A percentile compares a stretch with the other conserved stretches of the same genome.
These are phyloP conservation scores for Effrenium voratum DNA, from an alignment of 73 alveolate species.

Conservation along the genomic window DNA sequence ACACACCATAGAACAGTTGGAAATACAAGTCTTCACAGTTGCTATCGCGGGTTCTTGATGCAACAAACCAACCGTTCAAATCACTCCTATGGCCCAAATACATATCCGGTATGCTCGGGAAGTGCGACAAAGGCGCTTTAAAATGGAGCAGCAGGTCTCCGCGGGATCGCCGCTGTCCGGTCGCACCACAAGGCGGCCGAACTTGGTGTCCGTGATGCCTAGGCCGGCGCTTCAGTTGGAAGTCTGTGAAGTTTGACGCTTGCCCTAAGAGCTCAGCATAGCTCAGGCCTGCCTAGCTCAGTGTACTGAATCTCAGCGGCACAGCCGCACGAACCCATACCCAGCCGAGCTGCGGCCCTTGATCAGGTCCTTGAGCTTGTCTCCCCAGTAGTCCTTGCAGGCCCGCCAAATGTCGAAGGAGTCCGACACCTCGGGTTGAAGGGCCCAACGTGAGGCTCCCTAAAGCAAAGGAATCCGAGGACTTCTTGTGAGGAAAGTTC, in stretches of 20 bases:
- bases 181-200: slow-evolving; percentile 67
- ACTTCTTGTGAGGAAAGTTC: background rate
- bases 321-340: background rate
- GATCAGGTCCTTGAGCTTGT: slow-evolving; percentile 74
- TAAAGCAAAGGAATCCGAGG: background rate
- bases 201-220: slow-evolving; percentile 79
- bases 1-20: too few relatives aligned
- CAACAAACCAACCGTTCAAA: too few relatives aligned
- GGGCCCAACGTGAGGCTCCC: background rate
- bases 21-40: too few relatives aligned
- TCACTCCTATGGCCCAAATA: too few relatives aligned
- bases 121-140: slow-evolving; percentile 40
- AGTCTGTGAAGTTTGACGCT: background rate
- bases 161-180: slow-evolving; percentile 93
- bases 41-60: too few relatives aligned
- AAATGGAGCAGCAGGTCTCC: slow-evolving; percentile 66
- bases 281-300: background rate
- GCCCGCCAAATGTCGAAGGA: slow-evolving; percentile 84
- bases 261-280: background rate
- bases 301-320: too few relatives aligned
- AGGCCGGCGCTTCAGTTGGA: background rate
- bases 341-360: slow-evolving; percentile 59
- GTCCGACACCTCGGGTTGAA: slow-evolving; percentile 25
- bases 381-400: slow-evolving; percentile 87
- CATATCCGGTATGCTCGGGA: too few relatives aligned